Percentiles rank a stretch among this genome's conserved stretches.
Conservation (phyloP, 73 alveolate species). For the Paramecium tetraurelia region DNA sequence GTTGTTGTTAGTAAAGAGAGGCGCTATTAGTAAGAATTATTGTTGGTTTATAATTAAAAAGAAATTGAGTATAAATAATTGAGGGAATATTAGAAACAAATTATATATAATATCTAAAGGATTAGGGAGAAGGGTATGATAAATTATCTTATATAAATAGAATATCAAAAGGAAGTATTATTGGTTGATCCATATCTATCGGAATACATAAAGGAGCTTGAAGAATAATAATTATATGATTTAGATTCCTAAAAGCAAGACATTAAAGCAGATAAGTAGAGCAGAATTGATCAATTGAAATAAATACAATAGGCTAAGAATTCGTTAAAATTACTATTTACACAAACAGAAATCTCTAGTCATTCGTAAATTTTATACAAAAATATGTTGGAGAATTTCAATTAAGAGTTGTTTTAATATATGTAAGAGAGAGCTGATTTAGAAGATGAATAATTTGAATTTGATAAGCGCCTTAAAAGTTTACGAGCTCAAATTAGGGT, state of each 20-base stretch:
- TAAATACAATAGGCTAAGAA: background rate
- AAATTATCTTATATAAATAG: background rate
- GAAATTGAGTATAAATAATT: background rate
- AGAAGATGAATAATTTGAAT: slow-evolving; percentile 8
- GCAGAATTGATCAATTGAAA: background rate
- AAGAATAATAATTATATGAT: background rate
- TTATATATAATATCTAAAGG: background rate
- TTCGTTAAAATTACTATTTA: background rate
- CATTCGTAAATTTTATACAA: background rate
- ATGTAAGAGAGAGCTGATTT: slow-evolving; percentile 29
- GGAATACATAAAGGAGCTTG: background rate
- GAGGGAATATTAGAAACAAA: background rate
- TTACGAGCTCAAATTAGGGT: background rate
- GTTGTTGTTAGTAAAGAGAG: background rate
- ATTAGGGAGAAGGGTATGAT: background rate
- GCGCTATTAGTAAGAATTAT: background rate
- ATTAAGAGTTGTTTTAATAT: background rate
- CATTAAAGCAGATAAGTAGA: background rate
- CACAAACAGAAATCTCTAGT: background rate
- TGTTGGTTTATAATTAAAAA: background rate
- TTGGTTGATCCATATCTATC: background rate
- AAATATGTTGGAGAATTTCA: background rate
- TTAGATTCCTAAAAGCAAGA: background rate
- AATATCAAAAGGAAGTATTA: background rate
- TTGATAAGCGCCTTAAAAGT: background rate